Evolutionary conservation across 2,329 filamentous ascomycete species (phyloP).

Genomic region (Fusarium phyllophilum): DNA sequence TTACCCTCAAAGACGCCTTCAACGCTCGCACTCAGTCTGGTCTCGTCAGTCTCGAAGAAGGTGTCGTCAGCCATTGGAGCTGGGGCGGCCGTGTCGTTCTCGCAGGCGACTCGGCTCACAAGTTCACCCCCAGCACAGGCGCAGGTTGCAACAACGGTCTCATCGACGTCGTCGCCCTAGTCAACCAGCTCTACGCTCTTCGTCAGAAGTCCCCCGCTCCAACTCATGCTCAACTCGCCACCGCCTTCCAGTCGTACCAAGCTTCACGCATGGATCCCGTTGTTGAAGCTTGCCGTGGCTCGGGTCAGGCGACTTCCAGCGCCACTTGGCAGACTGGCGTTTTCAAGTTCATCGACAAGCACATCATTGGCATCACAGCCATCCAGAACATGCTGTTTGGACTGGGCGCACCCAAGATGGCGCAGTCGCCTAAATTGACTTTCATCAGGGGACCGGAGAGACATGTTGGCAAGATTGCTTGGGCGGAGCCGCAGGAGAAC

Average conservation of each 20-base stretch:
- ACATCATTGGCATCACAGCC: slow-evolving; percentile 5
- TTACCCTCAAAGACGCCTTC: slow-evolving; percentile 48
- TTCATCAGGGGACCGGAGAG: slow-evolving; percentile 5
- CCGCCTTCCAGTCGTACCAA: slow-evolving; percentile 28
- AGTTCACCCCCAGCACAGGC: slow-evolving; percentile 51
- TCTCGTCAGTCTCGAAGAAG: slow-evolving; percentile 51
- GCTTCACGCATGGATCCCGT: slow-evolving; percentile 19
- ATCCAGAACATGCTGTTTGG: slow-evolving; percentile 23
- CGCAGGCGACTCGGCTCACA: slow-evolving; percentile 51
- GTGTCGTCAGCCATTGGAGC: slow-evolving; percentile 50
- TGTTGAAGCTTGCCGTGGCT: background rate
- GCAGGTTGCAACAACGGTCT: slow-evolving; percentile 51
- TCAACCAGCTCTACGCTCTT: slow-evolving; percentile 41
- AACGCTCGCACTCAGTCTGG: slow-evolving; percentile 38
- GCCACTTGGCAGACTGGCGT: slow-evolving; percentile 28
- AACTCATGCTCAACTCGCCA: background rate
- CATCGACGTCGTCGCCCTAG: slow-evolving; percentile 45
- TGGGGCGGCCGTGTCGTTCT: slow-evolving; percentile 49
- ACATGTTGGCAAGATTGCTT: background rate
- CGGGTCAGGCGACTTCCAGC: slow-evolving; percentile 9
- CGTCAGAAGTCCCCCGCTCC: background rate
- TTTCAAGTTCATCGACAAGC: slow-evolving; percentile 28
- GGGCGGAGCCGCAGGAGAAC: background rate
- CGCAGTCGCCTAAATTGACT: background rate
- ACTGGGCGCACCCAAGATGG: slow-evolving; percentile 2